Evolutionary conservation across 306 rosid species (phyloP), one percentile per base, ranked within the genome.

Genomic region (Astragalus glycyphyllos): DNA sequence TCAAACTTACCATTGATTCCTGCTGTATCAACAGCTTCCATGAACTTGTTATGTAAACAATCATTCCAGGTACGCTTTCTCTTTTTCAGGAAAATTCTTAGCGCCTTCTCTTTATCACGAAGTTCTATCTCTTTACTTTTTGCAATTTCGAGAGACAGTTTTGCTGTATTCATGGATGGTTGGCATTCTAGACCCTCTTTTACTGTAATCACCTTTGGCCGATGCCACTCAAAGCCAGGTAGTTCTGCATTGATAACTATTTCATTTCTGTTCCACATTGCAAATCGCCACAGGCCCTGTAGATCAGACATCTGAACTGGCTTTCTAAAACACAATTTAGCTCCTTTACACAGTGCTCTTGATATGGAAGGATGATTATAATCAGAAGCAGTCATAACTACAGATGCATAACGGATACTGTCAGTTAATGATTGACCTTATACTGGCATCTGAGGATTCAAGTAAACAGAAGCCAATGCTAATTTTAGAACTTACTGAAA

Each of bases 321-420:
- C 46, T 77, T 82, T 9, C 32, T 58, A 4, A 76, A 17, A 59
- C 50, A 79, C 7, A 17, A 20, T 35, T 20, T 32, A 37, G 86
- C 87, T 56, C 87, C 96, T 15, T 72, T 58, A 7, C 60, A 15
- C 7, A 76, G 61, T 8, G 76, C 82, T 2, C 55, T 67, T 14
- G 56, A 15, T 29, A 44, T 64, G 5, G 71, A 53, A n/a, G 58
- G 57, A 15, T 8, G 13, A 17, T 26, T 68, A 5, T 79, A 38
- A 8, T 58, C 77, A 58, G 84, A 77, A 64, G 75, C 64, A 38
- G 86, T 69, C 80, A 86, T 78, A 71, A 78, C 87, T 86, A 47
- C 53, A 51, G 9, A 32, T 40, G 49, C 38, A 53, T 47, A 55
- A 57, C 15, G 55, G 35, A 31, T 44, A 48, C 48, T 26, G 54